Evolutionary conservation across 2,329 filamentous ascomycete genomes (phyloP), one percentile per base, ranked within the genome.

Genomic region (Chaetoscypha palmicola): DNA sequence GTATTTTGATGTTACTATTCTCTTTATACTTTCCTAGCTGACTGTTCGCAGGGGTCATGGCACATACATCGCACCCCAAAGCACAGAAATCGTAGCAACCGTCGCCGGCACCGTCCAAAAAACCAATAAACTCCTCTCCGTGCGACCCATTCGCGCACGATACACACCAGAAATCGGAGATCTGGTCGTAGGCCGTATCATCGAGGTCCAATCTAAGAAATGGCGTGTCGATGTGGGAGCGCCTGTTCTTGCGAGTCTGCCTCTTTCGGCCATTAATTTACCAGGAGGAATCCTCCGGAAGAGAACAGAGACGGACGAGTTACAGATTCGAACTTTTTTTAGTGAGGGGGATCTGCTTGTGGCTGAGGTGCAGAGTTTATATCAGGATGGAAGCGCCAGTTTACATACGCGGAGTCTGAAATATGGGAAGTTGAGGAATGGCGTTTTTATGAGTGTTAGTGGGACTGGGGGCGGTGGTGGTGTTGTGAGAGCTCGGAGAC

Each of bases 261-360:
- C 89, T 14, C 79, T 98, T 33, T 86, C 81, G 42, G 84, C 85
- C 49, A 97, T 98, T 67, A 98, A 98, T 63, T 71, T 98, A 2
- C 92, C 92, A 0, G 92, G 92, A 45, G 92, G 92, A 24, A 94
- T 95, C 52, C 72, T 96, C 58, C 79, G 92, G 46, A 86, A 91
- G 62, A 76, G 92, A 53, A 98, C 92, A 21, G 90, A 91, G 59
- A 94, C 92, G 12, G 92, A 98, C 65, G 92, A 97, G 70, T 74
- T 98, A 58, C 92, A 97, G 67, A 97, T 98, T 66, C 80, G 92
- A 39, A 87, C 81, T n/a, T 98, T 96, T 67, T 97, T 98, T 68
- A 82, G 84, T 43, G 92, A 98, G 66, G 92, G 92, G 10, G 92
- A 98, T 63, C 69, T 98, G 41, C 70, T 98, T 12, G 86, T 97